Base-by-base conservation (phyloP, 2,329 filamentous ascomycete genomes). In the Chaetomiaceae sp. region DNA sequence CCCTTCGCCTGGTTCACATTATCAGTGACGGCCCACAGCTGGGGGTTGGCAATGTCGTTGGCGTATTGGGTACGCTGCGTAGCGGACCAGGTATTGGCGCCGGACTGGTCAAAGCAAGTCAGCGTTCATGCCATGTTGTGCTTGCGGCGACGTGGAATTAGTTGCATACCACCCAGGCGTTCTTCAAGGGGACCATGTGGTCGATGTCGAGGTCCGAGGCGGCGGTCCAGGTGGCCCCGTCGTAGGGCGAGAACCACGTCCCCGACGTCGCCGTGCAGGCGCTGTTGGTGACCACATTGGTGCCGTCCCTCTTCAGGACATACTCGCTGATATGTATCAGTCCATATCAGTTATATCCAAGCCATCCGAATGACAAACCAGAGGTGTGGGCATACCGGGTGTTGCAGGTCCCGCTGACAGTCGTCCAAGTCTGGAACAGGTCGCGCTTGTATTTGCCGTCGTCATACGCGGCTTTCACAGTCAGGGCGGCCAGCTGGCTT, bases 11-110 rank as follows among this genome's bases (percentile, higher is more conserved):
- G 71, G 68, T 94, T 94, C 55, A 88, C 80, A 45, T 76, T 79
- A 62, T 86, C 84, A 4, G 86, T 91, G 8, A 93, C 86, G 27
- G 87, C 84, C 67, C 86, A 76, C 24, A 93, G 75, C 68, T 93
- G 86, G 0, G 88, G 88, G 45, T 83, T 77, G 1, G 69, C 75
- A 48, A 91, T 62, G 66, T 93, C 88, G 65, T 88, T 93, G 55
- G 88, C 88, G 60, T 89, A 89, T 3, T 71, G 62, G 60, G 83
- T 69, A 46, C 88, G 79, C 58, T 76, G 72, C 17, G 73, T 67
- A 0, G 82, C 83, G 0, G 85, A 86, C 88, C 87, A 91, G 2
- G 69, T 64, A 7, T 76, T 73, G 11, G 87, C 86, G 17, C 86
- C 86, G 36, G 82, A 86, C 77, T 84, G 49, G 18, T 48, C 17